Evolutionary conservation across 768 basidiomycete genomes (phyloP).

Genomic region (Udeniomyces megalosporus): DNA sequence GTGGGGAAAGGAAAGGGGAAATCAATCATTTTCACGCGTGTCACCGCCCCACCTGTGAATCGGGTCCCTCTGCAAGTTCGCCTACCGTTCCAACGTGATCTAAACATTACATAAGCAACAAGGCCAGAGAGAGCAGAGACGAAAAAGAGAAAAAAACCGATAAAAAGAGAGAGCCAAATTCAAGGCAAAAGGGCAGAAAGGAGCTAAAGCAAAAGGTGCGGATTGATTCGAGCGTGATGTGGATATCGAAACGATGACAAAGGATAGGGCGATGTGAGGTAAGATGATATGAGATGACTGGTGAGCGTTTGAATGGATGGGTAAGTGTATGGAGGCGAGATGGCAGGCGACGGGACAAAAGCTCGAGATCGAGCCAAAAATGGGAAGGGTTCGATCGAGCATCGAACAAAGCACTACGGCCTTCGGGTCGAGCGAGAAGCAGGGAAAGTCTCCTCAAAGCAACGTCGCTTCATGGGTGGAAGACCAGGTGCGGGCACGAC

Average conservation of each 20-base stretch:
- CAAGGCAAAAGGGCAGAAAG: not conserved
- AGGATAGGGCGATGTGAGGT: not conserved
- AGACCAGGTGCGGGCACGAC: slow-evolving; percentile 5
- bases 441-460: slow-evolving; percentile 12
- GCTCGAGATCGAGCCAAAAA: not conserved
- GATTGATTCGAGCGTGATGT: too few species aligned
- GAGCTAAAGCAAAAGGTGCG: not conserved
- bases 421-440: too few species aligned
- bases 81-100: too few species aligned
- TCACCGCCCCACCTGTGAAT: too few species aligned
- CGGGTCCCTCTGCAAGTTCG: too few species aligned
- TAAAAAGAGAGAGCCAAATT: not conserved
- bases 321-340: not conserved
- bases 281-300: too few species aligned
- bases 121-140: too few species aligned
- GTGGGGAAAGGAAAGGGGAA: too few species aligned
- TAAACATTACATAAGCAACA: too few species aligned
- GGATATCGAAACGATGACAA: not conserved
- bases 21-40: too few species aligned
- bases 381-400: not conserved
- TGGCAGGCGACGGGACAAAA: not conserved
- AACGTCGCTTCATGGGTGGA: slow-evolving; percentile 1
- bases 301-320: too few species aligned
- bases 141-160: too few species aligned
- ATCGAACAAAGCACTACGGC: not conserved